A percentile compares a stretch with the other conserved stretches of the same genome.
Evolutionary conservation across 306 rosid genomes (phyloP).

Genomic region (Rubus idaeus): DNA sequence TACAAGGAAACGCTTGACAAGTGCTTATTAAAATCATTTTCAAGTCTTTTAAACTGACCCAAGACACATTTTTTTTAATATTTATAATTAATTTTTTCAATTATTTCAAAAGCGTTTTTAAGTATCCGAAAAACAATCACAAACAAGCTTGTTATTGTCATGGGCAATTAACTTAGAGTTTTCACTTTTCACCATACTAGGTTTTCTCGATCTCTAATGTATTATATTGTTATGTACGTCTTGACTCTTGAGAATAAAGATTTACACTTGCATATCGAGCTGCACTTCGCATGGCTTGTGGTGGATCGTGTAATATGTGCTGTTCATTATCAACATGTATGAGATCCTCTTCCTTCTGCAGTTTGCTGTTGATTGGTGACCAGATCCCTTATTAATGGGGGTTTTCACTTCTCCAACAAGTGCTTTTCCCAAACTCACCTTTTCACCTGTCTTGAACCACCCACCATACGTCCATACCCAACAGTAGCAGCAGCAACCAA

Average conservation of each 20-base stretch:
- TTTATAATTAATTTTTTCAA: too few species aligned
- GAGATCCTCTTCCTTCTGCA: neutral
- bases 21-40: too few species aligned
- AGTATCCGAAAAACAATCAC: too few species aligned
- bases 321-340: slow-evolving; percentile 5
- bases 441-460: neutral
- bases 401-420: slow-evolving; percentile 7
- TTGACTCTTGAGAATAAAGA: neutral
- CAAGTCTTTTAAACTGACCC: too few species aligned
- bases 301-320: neutral
- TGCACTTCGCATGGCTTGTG: neutral
- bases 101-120: too few species aligned
- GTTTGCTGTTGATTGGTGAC: neutral
- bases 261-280: neutral
- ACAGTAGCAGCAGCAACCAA: neutral
- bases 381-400: slow-evolving; percentile 17
- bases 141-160: neutral
- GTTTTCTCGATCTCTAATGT: neutral
- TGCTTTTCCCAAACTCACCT: neutral
- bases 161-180: neutral
- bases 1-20: too few species aligned
- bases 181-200: neutral
- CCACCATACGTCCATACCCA: neutral
- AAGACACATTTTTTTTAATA: too few species aligned
- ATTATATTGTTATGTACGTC: neutral